Evolutionary conservation across 148 eudicot species (phyloP).

Genomic region (Rhododendron simsii): DNA sequence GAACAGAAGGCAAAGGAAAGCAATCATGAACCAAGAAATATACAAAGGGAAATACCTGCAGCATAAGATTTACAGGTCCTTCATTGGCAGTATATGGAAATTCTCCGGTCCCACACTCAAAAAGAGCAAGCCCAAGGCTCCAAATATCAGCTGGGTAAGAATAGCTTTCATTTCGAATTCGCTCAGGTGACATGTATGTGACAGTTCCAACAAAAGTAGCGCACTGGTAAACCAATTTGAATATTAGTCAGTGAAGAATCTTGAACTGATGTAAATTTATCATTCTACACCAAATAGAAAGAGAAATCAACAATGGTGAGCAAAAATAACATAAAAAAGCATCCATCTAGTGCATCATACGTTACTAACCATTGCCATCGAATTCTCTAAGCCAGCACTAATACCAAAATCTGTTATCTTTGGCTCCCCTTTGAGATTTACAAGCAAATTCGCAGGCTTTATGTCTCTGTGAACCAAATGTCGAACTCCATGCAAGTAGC

Average conservation of each 20-base stretch:
- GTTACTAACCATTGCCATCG: slow-evolving; percentile 86
- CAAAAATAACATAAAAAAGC: background rate
- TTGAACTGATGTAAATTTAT: background rate
- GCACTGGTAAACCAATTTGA: slow-evolving; percentile 49
- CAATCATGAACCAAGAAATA: background rate
- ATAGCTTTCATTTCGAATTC: slow-evolving; percentile 88
- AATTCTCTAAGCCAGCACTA: slow-evolving; percentile 95
- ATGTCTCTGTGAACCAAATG: slow-evolving; percentile 94
- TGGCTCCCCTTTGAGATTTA: slow-evolving; percentile 92
- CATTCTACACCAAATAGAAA: background rate
- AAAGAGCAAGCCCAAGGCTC: slow-evolving; percentile 98
- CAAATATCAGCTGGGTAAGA: slow-evolving; percentile 99
- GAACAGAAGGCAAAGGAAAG: background rate
- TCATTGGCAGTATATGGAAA: slow-evolving; percentile 80
- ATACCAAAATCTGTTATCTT: slow-evolving; percentile 99
- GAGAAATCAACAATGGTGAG: background rate
- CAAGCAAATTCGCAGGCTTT: slow-evolving; percentile 95
- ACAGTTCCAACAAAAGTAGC: slow-evolving; percentile 98
- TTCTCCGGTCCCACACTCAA: slow-evolving; percentile 95
- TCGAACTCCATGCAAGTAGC: slow-evolving; percentile 82
- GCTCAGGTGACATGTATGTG: slow-evolving; percentile 97
- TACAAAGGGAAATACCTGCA: slow-evolving; percentile 47
- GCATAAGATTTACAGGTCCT: slow-evolving; percentile 94
- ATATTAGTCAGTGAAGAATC: slow-evolving; percentile 7
- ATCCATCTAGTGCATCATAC: background rate